These are phyloP conservation scores for Sphaceloma murrayae DNA, from an alignment of 2,329 filamentous ascomycete species.

Conservation along the genomic window DNA sequence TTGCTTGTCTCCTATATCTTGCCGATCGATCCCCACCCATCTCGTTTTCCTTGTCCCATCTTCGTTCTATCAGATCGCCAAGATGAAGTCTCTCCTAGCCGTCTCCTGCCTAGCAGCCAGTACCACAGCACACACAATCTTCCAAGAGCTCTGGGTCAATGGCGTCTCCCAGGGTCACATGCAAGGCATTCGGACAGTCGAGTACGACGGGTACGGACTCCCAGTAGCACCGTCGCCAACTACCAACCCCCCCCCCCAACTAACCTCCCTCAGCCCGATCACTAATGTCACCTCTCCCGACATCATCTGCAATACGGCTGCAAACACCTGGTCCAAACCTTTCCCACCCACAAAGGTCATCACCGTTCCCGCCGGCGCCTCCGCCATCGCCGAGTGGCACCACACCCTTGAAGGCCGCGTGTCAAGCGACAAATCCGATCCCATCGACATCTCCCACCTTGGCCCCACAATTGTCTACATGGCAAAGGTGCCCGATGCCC, in stretches of 20 bases:
- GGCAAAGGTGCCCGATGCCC: slow-evolving; percentile 36
- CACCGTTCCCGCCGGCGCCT: slow-evolving; percentile 6
- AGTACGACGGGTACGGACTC: slow-evolving; percentile 7
- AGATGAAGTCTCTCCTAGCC: slow-evolving; percentile 24
- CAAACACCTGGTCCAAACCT: slow-evolving; percentile 28
- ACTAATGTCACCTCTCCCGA: slow-evolving; percentile 31
- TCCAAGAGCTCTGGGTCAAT: slow-evolving; percentile 39
- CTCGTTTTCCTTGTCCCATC: not conserved
- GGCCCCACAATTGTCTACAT: slow-evolving; percentile 16
- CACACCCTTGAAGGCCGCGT: slow-evolving; percentile 17
- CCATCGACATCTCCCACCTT: slow-evolving; percentile 15
- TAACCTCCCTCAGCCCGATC: slow-evolving; percentile 41
- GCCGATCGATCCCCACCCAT: not conserved
- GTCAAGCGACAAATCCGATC: slow-evolving; percentile 4
- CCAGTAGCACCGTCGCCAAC: not conserved
- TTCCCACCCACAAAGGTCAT: slow-evolving; percentile 14
- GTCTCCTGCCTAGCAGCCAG: slow-evolving; percentile 25
- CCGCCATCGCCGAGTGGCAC: slow-evolving; percentile 16
- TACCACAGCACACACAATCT: slow-evolving; percentile 42
- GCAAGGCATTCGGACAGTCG: slow-evolving; percentile 32
- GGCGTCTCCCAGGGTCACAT: slow-evolving; percentile 37
- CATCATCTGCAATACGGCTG: slow-evolving; percentile 21
- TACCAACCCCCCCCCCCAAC: no score
- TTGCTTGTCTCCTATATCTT: slow-evolving; percentile 11
- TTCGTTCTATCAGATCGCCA: slow-evolving; percentile 6